Percentiles rank a stretch among this genome's conserved stretches.
Evolutionary conservation across 306 rosid species (phyloP).

Genomic region (Vachellia collinsii): DNA sequence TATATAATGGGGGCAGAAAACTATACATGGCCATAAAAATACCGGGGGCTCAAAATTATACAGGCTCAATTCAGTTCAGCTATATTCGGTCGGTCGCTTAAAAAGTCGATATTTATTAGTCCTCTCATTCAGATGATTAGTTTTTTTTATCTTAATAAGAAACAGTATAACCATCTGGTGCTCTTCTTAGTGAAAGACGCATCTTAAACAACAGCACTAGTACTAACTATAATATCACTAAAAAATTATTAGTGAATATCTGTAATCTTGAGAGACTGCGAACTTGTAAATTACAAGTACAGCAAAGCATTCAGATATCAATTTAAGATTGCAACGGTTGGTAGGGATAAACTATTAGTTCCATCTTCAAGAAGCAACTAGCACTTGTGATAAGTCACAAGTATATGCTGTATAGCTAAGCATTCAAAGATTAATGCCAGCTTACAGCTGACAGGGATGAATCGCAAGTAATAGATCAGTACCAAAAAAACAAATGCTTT

Average conservation of each 20-base stretch:
- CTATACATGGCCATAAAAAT: background rate
- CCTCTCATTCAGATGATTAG: too few relatives aligned
- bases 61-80: background rate
- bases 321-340: constrained; percentile 4
- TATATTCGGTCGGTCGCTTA: background rate
- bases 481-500: background rate
- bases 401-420: background rate
- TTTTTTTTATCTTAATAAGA: too few relatives aligned
- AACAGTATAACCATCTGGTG: background rate
- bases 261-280: background rate
- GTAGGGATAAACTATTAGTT: background rate
- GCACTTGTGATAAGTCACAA: background rate
- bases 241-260: too few relatives aligned
- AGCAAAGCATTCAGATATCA: background rate
- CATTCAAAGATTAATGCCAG: constrained; percentile 5
- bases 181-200: background rate
- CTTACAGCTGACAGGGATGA: background rate
- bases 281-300: background rate
- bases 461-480: background rate
- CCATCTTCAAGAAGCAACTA: background rate
- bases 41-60: background rate
- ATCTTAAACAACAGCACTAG: background rate
- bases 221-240: background rate
- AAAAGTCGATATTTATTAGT: background rate
- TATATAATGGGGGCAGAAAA: background rate